phyloP scores from a whole-genome alignment of 1,139 yeast species.

The Cylindricascospora bacillispora region DNA sequence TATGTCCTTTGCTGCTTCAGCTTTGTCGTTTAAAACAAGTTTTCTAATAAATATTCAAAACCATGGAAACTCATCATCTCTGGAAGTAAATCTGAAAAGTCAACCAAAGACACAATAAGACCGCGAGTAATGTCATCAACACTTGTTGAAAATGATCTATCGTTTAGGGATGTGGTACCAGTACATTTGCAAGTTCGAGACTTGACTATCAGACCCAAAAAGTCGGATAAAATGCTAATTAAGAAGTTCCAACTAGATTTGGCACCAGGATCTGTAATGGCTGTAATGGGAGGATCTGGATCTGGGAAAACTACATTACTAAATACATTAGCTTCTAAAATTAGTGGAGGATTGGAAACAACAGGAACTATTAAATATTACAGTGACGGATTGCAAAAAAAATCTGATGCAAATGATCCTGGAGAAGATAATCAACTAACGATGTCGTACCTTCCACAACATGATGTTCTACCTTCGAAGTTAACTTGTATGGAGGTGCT shows the following conservation, averaged over 20 bases:
- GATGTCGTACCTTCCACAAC: constrained; percentile 62
- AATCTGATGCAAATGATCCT: neutral
- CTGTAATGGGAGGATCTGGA: constrained; percentile 37
- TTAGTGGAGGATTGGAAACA: constrained; percentile 30
- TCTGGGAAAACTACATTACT: constrained; percentile 77
- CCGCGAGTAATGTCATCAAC: too few relatives aligned
- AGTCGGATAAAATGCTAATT: constrained; percentile 12
- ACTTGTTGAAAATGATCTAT: constrained; percentile 17
- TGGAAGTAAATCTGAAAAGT: too few relatives aligned
- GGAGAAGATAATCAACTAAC: constrained; percentile 7
- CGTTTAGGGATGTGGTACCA: constrained; percentile 10
- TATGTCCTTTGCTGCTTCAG: too few relatives aligned
- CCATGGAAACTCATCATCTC: too few relatives aligned
- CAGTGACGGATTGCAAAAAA: constrained; percentile 4
- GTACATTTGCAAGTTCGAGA: constrained; percentile 17
- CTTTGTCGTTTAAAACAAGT: too few relatives aligned
- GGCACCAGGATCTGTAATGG: constrained; percentile 22
- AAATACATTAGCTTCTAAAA: constrained; percentile 56
- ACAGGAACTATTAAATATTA: constrained; percentile 27
- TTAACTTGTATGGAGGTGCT: constrained; percentile 63
- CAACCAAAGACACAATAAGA: too few relatives aligned
- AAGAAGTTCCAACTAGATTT: constrained; percentile 17
- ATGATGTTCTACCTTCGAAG: constrained; percentile 60
- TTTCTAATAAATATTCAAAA: too few relatives aligned
- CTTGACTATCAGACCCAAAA: constrained; percentile 17